Evolutionary conservation across 495 filamentous ascomycete genomes (phyloP), one percentile per base, ranked within the genome.

Genomic region (Aspergillus leporis): DNA sequence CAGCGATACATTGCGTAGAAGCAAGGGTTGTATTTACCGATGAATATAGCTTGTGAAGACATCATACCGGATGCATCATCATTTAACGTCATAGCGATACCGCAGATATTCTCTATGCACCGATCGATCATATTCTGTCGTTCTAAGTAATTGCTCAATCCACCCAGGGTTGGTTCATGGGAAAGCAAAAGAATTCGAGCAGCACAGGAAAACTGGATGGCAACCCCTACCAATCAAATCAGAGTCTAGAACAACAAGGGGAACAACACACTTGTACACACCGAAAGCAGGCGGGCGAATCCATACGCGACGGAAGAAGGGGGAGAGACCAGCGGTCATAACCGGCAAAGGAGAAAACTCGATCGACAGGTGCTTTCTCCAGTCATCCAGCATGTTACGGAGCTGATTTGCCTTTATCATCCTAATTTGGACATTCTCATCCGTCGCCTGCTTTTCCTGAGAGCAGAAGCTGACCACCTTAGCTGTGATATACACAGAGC

Each of bases 21-120:
- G 32, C 14, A n/a, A n/a, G 16, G 7, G 38, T 22, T 32, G 12
- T 3, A 55, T 56, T 19, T 56, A 64, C 65, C 65, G 18, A 68
- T 65, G 22, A 58, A 70, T 30, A 70, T 28, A 45, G 62, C 62
- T 53, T 70, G 67, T n/a, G 67, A 67, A n/a, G 67, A 70, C 56
- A 70, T 70, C 7, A 70, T 41, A 32, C 62, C 56, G 7, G 67
- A 70, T 25, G 60, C 46, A 25, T 56, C 51, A 43, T 70, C 67
- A 28, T 61, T 67, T 6, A 70, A 18, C 0, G 53, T 60, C 56
- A 64, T 61, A 18, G 62, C 67, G 55, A 70, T 67, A 5, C 64
- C 62, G 59, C 62, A 67, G 16, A 70, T 64, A 13, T 58, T 34
- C 47, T 65, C 60, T n/a, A 64, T 58, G 21, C 58, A 61, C 18